phyloP scores from a whole-genome alignment of 2,329 filamentous ascomycete genomes.

The Cercospora janseana region DNA sequence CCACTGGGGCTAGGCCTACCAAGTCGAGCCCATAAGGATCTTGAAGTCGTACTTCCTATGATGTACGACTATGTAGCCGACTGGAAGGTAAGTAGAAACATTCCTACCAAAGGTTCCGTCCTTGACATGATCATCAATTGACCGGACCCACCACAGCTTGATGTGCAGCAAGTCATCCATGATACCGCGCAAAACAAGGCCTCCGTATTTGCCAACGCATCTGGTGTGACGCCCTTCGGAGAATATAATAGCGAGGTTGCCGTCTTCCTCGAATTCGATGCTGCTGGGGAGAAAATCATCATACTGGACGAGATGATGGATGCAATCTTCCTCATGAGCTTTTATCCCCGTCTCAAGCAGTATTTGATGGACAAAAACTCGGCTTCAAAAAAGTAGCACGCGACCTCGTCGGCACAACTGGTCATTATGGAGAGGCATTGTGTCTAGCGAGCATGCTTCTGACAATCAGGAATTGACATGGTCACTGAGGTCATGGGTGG shows the following conservation, averaged over 20 bases:
- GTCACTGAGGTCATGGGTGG: no score
- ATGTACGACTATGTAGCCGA: not conserved
- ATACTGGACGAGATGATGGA: conserved; percentile 20
- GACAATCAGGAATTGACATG: no score
- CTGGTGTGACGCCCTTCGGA: not conserved
- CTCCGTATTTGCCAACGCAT: not conserved
- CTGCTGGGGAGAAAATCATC: conserved; percentile 5
- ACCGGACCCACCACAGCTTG: not conserved
- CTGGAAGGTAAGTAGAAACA: not conserved
- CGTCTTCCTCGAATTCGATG: conserved; percentile 13
- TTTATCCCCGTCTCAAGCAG: no score
- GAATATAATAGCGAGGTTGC: conserved; percentile 19
- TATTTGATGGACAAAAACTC: no score
- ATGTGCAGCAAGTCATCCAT: not conserved
- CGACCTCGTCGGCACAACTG: no score
- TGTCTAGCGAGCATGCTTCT: no score
- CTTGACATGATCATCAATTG: no score
- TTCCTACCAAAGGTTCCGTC: not conserved
- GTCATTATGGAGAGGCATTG: no score
- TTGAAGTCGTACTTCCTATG: not conserved
- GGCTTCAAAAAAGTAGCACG: no score
- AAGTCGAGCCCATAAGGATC: not conserved
- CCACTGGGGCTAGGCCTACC: not conserved
- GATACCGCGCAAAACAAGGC: not conserved
- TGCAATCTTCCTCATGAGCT: conserved; percentile 11